Evolutionary conservation across 768 basidiomycete species (phyloP).

Genomic region (Multifurca ochricompacta): DNA sequence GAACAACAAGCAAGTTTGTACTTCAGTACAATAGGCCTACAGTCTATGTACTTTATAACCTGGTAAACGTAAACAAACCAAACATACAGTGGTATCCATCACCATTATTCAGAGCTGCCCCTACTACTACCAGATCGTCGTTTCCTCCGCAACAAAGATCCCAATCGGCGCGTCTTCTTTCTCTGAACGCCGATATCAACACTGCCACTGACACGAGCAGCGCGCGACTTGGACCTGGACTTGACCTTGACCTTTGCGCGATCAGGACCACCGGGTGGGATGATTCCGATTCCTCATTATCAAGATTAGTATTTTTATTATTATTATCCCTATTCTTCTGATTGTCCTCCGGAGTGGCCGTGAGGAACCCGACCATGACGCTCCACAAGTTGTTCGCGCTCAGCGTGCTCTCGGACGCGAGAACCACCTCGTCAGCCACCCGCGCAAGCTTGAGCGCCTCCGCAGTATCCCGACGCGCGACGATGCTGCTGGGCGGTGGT

Average conservation of each 20-base stretch:
- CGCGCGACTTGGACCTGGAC: background rate
- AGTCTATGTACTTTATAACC: too few relatives aligned
- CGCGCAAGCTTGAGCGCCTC: constrained; percentile 69
- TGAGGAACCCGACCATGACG: constrained; percentile 55
- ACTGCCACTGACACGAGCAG: too few relatives aligned
- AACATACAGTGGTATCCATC: too few relatives aligned
- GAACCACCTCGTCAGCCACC: constrained; percentile 60
- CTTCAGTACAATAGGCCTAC: too few relatives aligned
- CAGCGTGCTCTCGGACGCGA: constrained; percentile 48
- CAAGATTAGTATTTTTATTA: too few relatives aligned
- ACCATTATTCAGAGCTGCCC: background rate
- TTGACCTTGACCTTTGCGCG: too few relatives aligned
- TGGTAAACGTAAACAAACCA: too few relatives aligned
- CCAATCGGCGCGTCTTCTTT: background rate
- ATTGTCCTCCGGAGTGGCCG: constrained; percentile 40
- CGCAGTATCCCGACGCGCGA: constrained; percentile 77
- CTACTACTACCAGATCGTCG: background rate
- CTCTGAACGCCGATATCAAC: background rate
- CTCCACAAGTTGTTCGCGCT: constrained; percentile 72
- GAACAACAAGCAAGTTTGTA: too few relatives aligned
- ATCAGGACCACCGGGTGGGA: too few relatives aligned
- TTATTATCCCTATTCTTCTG: background rate
- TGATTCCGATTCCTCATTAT: too few relatives aligned
- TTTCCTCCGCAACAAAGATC: background rate
- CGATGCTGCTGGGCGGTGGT: constrained; percentile 89